Evolutionary conservation across 805 yeast species (phyloP), one percentile per base, ranked within the genome.

Genomic region (Cyberlindnera saturnus): DNA sequence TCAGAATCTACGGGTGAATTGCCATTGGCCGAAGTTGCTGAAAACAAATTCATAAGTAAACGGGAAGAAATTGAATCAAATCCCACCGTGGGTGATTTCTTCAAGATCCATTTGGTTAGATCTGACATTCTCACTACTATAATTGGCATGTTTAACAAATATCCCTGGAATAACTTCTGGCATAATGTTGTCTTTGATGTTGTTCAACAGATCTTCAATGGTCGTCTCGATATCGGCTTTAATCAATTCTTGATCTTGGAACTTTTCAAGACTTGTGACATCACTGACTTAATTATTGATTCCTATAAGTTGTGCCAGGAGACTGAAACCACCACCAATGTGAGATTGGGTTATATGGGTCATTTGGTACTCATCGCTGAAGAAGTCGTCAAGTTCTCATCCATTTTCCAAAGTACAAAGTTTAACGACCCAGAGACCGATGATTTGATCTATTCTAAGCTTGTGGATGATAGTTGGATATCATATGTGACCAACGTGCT

Each of bases 311-410:
- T 70, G 38, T 81, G 86, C 51, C 66, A 69, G 30, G 77, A 74
- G 44, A 73, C 79, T 49, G 89, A 88, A 59, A 74, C 72, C 49
- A 69, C 64, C 39, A 73, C 74, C 4, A 79, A 79, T 14, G 75
- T 87, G 13, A 71, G 97, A 43, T 77, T 93, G 18, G 99, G 99
- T 0, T 93, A 91, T 61, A 90, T 91, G 90, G 99, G 99, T 20
- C 99, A 93, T 61, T 65, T 93, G 47, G 88, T 95, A 4, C 69
- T 93, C 34, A 87, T 93, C 41, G 90, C 96, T 36, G 99, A 93
- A 62, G 99, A 93, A 62, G 93, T 93, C 38, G 96, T 90, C 36
- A 93, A 93, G 63, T 93, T 93, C 59, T 62, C 71, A 5, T 66
- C 70, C 5, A 70, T 43, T 32, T 59, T 57, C 44, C 62, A 58